Conservation (phyloP, 257 asterid species). For the Solanum paucissectum region DNA sequence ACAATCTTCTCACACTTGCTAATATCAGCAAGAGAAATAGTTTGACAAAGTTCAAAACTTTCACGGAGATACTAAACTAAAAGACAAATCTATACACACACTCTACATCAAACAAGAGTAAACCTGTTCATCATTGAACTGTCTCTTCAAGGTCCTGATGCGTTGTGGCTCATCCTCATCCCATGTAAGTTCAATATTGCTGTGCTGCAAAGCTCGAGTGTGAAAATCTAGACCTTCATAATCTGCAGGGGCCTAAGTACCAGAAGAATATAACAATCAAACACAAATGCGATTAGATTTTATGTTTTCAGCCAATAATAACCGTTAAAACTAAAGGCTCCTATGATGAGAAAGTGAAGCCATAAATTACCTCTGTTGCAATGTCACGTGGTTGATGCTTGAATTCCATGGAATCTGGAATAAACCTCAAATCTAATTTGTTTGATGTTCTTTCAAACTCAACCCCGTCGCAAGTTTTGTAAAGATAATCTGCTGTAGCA, state of each 20-base stretch:
- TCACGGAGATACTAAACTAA: background rate
- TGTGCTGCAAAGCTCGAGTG: constrained; percentile 81
- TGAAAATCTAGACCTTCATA: constrained; percentile 82
- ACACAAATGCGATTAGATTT: background rate
- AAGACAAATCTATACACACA: background rate
- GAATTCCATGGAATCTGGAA: constrained; percentile 85
- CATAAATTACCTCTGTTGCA: constrained; percentile 58
- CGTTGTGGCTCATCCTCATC: constrained; percentile 97
- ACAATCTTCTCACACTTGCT: background rate
- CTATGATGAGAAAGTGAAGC: background rate
- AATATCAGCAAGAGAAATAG: background rate
- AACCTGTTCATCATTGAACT: constrained; percentile 72
- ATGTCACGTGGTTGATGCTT: constrained; percentile 83
- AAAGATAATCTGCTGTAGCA: constrained; percentile 89
- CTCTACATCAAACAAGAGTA: constrained; percentile 3
- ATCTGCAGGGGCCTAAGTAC: constrained; percentile 53
- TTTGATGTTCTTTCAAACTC: constrained; percentile 92
- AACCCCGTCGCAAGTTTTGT: constrained; percentile 73
- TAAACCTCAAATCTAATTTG: constrained; percentile 85
- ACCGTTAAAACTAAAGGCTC: background rate
- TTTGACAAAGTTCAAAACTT: background rate
- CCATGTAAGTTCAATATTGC: constrained; percentile 79
- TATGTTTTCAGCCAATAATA: background rate
- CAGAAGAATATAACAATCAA: background rate
- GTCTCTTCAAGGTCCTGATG: constrained; percentile 46